These are phyloP conservation scores for Corymbia maculata DNA, from an alignment of 345 rosid genomes.

Conservation along the genomic window DNA sequence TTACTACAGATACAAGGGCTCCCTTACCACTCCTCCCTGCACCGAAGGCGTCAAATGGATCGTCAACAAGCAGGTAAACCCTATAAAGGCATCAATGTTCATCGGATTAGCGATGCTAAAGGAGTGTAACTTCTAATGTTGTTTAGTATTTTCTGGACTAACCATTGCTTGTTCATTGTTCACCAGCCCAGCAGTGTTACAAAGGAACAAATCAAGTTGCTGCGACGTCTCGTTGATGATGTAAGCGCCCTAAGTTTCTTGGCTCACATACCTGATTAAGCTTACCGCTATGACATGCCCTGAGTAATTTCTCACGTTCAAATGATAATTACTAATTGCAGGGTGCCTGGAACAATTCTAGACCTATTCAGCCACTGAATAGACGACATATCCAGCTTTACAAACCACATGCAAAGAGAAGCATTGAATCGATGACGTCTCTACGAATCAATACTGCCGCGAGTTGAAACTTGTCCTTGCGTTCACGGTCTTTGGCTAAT, in stretches of 20 bases:
- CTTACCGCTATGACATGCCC: not conserved
- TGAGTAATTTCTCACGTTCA: not conserved
- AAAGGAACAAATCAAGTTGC: slow-evolving; percentile 19
- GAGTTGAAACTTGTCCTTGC: not conserved
- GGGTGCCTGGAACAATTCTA: slow-evolving; percentile 38
- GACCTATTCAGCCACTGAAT: slow-evolving; percentile 40
- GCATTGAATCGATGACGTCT: not conserved
- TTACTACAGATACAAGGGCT: slow-evolving; percentile 60
- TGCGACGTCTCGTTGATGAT: not conserved
- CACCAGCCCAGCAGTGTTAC: slow-evolving; percentile 6
- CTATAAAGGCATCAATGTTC: not conserved
- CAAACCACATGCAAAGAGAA: not conserved
- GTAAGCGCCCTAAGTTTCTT: not conserved
- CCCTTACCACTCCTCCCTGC: slow-evolving; percentile 82
- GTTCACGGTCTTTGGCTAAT: not conserved
- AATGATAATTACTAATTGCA: slow-evolving; percentile 5
- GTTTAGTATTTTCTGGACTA: not conserved
- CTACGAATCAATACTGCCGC: not conserved
- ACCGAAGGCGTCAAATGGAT: slow-evolving; percentile 70
- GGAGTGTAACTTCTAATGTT: too few relatives aligned
- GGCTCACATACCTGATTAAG: not conserved
- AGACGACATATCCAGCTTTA: slow-evolving; percentile 1
- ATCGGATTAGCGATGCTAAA: slow-evolving; percentile 15
- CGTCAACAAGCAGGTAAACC: slow-evolving; percentile 38
- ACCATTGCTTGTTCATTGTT: not conserved